Evolutionary conservation across 305 asterid genomes (phyloP).

Genomic region (Solanum hybrid): DNA sequence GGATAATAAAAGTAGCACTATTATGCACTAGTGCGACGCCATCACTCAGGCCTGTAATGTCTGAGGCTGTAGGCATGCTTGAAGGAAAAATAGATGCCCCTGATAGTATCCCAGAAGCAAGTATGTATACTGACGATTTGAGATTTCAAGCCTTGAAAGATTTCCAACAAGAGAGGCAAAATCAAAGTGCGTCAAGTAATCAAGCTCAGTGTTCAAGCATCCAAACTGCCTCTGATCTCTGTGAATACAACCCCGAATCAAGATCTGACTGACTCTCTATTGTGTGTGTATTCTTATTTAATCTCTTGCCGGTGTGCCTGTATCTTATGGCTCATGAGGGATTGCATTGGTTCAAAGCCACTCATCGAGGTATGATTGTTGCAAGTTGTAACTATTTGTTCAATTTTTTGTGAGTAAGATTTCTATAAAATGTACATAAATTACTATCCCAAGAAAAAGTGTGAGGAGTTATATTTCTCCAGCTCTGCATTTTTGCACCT

Average conservation of each 20-base stretch:
- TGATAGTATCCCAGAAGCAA: conserved; percentile 36
- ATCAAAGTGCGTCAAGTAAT: conserved; percentile 16
- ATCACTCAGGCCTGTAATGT: conserved; percentile 76
- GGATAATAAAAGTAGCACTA: conserved; percentile 53
- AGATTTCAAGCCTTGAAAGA: conserved; percentile 73
- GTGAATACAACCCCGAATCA: conserved; percentile 9
- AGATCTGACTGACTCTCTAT: not conserved
- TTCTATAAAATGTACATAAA: not conserved
- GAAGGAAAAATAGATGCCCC: conserved; percentile 59
- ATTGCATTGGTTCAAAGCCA: not conserved
- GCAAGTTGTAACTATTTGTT: not conserved
- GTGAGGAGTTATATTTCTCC: not conserved
- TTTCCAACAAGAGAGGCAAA: conserved; percentile 43
- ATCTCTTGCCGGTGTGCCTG: not conserved
- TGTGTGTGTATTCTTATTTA: not conserved
- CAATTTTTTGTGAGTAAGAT: not conserved
- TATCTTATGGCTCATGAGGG: not conserved
- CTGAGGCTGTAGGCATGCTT: conserved; percentile 74
- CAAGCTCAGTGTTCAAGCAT: not conserved
- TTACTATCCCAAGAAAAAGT: not conserved
- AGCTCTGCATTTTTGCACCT: not conserved
- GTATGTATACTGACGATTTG: conserved; percentile 42
- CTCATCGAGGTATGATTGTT: not conserved
- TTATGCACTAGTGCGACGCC: conserved; percentile 73
- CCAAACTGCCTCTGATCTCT: conserved; percentile 7